Evolutionary conservation across 1,284 basidiomycete species (phyloP).

Genomic region (Naganishia cerealis): DNA sequence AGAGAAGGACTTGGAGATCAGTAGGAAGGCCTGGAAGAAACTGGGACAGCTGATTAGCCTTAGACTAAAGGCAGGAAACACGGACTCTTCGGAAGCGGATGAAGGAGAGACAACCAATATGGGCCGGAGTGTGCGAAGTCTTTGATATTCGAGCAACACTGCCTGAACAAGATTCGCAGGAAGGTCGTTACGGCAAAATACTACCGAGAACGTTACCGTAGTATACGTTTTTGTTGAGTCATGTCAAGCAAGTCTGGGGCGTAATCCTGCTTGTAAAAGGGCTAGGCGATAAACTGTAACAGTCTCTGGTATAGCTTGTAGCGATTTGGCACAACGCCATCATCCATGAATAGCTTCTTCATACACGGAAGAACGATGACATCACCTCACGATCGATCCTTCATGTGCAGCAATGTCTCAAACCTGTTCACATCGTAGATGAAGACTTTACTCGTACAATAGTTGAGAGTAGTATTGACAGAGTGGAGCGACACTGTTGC

Average conservation of each 20-base stretch:
- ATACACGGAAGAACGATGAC: neutral
- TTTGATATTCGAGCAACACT: neutral
- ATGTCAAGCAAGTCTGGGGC: too few species aligned
- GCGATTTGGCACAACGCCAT: too few species aligned
- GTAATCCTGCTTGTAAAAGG: too few species aligned
- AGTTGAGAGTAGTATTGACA: neutral
- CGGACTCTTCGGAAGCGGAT: neutral
- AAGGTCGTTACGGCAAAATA: too few species aligned
- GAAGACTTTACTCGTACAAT: neutral
- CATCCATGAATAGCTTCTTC: too few species aligned
- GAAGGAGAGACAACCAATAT: conserved; percentile 4
- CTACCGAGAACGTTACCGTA: too few species aligned
- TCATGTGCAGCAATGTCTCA: conserved; percentile 20
- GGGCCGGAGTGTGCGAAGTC: conserved; percentile 18
- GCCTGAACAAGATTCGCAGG: too few species aligned
- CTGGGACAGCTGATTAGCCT: conserved; percentile 19
- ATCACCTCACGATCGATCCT: neutral
- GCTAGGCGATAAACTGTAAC: too few species aligned
- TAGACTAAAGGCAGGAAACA: conserved; percentile 1
- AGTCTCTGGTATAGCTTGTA: too few species aligned
- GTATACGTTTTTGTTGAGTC: too few species aligned
- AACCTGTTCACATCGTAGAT: neutral
- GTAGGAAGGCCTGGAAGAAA: conserved; percentile 24
- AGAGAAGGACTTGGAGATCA: conserved; percentile 13
- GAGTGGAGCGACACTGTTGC: neutral